Evolutionary conservation across 1,284 basidiomycete species (phyloP).

Genomic region (Ustilago shanxiensis): DNA sequence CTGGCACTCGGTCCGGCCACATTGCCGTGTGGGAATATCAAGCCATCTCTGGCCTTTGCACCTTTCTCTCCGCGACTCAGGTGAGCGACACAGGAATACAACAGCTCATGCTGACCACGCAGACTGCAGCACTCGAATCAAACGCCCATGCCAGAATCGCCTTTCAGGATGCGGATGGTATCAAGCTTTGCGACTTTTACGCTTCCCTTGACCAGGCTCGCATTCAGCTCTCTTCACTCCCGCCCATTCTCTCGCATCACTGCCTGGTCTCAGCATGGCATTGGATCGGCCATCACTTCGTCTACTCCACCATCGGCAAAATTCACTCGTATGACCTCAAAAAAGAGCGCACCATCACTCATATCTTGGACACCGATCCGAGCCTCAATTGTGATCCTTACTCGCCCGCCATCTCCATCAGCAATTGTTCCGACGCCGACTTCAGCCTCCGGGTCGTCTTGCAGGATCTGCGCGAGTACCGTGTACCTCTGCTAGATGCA

Average conservation of each 20-base stretch:
- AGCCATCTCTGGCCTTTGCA: constrained; percentile 21
- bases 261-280: constrained; percentile 27
- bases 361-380: constrained; percentile 5
- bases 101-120: constrained; percentile 14
- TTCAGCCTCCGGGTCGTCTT: constrained; percentile 10
- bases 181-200: constrained; percentile 20
- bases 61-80: constrained; percentile 18
- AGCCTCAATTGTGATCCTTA: constrained; percentile 25
- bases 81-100: constrained; percentile 35
- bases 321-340: constrained; percentile 16
- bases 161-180: constrained; percentile 28
- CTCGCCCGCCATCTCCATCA: constrained; percentile 22
- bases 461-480: constrained; percentile 40
- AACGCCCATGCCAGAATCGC: constrained; percentile 22
- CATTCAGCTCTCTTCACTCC: constrained; percentile 1
- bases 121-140: not conserved
- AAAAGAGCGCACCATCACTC: not conserved
- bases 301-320: constrained; percentile 31
- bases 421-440: not conserved
- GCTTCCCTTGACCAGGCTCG: not conserved
- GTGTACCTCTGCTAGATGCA: not conserved
- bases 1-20: constrained; percentile 40
- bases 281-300: constrained; percentile 28
- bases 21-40: constrained; percentile 34
- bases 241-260: constrained; percentile 14